Percentiles rank a stretch among this genome's conserved stretches.
Evolutionary conservation across 2,329 filamentous ascomycete genomes (phyloP).

Genomic region (Cordyceps fumosorosea): DNA sequence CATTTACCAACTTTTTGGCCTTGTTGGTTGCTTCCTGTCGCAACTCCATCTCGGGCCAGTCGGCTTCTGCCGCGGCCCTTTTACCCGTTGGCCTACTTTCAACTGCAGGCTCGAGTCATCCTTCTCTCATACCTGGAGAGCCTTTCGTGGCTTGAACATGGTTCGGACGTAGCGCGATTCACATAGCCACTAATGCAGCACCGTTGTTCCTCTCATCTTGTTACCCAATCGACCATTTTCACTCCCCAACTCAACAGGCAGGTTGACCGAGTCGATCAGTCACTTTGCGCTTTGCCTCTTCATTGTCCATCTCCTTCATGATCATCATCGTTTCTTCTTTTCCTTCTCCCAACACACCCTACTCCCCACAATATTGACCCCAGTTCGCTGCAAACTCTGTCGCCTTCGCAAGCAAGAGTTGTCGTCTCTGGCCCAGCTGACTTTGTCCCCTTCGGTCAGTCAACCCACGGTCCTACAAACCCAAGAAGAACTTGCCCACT

Average conservation of each 20-base stretch:
- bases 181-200: background rate
- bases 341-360: background rate
- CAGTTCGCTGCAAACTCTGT: conserved; percentile 16
- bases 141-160: background rate
- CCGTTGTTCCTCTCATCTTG: background rate
- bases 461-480: too few relatives aligned
- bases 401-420: conserved; percentile 14
- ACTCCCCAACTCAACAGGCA: background rate
- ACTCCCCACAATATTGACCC: background rate
- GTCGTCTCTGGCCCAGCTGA: conserved; percentile 1
- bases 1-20: too few relatives aligned
- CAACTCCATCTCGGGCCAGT: background rate
- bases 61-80: background rate
- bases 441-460: background rate
- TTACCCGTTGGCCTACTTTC: background rate
- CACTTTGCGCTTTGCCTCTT: background rate
- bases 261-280: background rate
- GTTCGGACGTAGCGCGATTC: background rate
- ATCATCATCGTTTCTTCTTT: too few relatives aligned
- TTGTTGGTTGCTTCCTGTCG: background rate
- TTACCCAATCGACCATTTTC: background rate
- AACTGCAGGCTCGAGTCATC: too few relatives aligned
- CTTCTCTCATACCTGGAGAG: too few relatives aligned
- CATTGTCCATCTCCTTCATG: background rate
- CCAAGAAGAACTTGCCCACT: background rate